phyloP scores from a whole-genome alignment of 805 yeast species.

The Ascoidea rubescens region DNA sequence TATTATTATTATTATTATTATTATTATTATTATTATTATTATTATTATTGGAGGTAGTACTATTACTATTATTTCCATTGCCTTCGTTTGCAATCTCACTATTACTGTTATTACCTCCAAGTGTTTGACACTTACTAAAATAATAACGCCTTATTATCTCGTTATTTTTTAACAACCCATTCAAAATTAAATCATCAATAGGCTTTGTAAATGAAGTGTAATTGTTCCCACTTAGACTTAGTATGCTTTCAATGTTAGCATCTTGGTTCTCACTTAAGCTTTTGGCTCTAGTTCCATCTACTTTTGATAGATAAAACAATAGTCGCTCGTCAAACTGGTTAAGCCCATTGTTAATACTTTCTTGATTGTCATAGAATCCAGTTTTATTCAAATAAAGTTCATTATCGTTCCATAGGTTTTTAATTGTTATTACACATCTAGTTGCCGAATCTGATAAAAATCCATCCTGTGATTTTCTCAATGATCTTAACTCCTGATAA shows the following conservation, averaged over 20 bases:
- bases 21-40: no score
- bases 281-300: background rate
- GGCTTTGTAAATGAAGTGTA: background rate
- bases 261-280: background rate
- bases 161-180: background rate
- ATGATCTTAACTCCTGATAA: constrained; percentile 61
- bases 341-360: constrained; percentile 1
- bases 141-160: background rate
- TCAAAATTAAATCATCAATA: background rate
- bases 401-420: constrained; percentile 44
- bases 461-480: constrained; percentile 58
- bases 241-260: background rate
- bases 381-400: constrained; percentile 4
- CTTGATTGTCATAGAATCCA: background rate
- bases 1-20: no score
- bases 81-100: no score
- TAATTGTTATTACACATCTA: constrained; percentile 58
- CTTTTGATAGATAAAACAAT: background rate
- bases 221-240: background rate
- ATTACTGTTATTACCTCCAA: background rate
- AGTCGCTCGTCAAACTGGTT: background rate
- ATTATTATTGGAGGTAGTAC: no score
- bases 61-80: no score
- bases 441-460: constrained; percentile 72
- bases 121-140: no score